Conservation (phyloP, 2,329 filamentous ascomycete species). For the Thermochaetoides dissita region DNA sequence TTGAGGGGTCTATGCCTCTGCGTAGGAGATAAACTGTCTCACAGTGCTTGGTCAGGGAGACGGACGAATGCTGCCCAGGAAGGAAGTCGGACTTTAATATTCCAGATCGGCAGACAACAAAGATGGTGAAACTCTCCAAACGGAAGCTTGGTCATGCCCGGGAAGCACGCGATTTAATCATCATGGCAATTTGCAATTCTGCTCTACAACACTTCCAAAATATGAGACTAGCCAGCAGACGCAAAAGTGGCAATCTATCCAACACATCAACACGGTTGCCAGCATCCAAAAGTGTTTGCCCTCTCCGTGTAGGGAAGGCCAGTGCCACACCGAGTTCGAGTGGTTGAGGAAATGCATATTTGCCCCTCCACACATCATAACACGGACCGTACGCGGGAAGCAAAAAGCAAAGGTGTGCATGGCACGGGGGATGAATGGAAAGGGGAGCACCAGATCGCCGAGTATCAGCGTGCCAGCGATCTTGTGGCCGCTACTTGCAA, state of each 20-base stretch:
- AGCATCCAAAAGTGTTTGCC: background rate
- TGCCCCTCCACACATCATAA: constrained; percentile 4
- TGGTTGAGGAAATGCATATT: constrained; percentile 16
- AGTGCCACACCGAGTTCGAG: constrained; percentile 13
- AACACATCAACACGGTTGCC: background rate
- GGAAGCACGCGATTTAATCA: constrained; percentile 8
- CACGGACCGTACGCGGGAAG: no score
- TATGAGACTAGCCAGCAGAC: constrained; percentile 9
- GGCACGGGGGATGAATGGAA: constrained; percentile 16
- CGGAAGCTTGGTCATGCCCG: background rate
- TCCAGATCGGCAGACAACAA: no score
- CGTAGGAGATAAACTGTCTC: constrained; percentile 12
- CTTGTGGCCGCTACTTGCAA: constrained; percentile 5
- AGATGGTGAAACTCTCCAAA: background rate
- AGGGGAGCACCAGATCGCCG: constrained; percentile 5
- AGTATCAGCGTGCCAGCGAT: constrained; percentile 12
- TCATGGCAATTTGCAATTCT: background rate
- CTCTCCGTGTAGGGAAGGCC: constrained; percentile 8
- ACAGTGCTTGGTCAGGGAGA: constrained; percentile 9
- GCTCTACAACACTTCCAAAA: constrained; percentile 1
- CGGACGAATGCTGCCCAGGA: background rate
- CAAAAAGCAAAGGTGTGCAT: constrained; percentile 7
- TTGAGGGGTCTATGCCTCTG: constrained; percentile 2
- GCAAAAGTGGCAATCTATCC: background rate
- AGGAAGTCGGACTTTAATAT: no score